Evolutionary conservation across 139 green algal genomes (phyloP).

Genomic region (Astrephomene gubernaculifera): DNA sequence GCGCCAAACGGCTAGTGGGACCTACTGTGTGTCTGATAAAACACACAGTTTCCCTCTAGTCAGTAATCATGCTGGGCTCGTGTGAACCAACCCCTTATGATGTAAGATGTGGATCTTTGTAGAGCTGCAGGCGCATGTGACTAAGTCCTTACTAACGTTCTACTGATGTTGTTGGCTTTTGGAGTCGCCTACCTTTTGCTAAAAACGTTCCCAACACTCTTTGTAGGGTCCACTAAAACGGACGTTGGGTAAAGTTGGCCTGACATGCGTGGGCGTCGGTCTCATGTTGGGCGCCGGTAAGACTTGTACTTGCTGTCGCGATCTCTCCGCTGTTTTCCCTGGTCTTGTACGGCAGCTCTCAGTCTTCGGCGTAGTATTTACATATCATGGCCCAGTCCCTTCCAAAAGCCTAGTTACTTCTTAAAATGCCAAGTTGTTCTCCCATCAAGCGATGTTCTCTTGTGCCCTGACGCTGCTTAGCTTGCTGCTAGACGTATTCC

Average conservation of each 20-base stretch:
- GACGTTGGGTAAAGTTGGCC: background rate
- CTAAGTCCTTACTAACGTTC: background rate
- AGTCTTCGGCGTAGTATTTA: background rate
- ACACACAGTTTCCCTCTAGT: background rate
- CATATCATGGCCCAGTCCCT: too few species aligned
- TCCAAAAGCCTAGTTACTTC: background rate
- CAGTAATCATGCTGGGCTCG: background rate
- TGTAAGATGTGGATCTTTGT: too few species aligned
- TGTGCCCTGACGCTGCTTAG: background rate
- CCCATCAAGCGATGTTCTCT: background rate
- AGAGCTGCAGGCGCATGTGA: background rate
- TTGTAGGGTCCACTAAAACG: slow-evolving; percentile 4
- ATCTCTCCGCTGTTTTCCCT: background rate
- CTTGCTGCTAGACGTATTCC: background rate
- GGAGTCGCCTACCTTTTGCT: background rate
- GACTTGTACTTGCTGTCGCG: background rate
- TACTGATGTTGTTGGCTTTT: too few species aligned
- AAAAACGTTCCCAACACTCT: background rate
- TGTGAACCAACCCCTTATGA: background rate
- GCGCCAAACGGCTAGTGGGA: background rate
- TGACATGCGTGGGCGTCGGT: slow-evolving; percentile 20
- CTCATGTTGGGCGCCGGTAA: slow-evolving; percentile 34
- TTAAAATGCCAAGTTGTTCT: background rate
- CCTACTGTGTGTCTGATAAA: background rate
- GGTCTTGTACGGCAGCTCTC: background rate